Evolutionary conservation across 2,329 filamentous ascomycete species (phyloP), one percentile per base, ranked within the genome.

Genomic region (Xylariaceae sp.): DNA sequence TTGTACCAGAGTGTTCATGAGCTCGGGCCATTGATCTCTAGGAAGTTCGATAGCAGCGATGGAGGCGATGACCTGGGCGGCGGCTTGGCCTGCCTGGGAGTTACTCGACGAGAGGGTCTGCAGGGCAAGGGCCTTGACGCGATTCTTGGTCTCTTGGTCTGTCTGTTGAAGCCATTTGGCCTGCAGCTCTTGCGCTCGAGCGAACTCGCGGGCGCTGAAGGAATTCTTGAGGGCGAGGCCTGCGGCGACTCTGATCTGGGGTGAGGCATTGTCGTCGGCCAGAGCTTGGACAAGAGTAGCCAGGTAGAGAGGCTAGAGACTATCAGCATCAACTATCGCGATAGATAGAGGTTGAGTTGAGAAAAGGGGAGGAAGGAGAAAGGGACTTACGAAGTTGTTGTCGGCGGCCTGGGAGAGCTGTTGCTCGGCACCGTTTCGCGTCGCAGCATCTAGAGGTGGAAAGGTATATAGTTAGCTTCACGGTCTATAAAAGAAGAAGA

Each of bases 151-250:
- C 60, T 90, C 87, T 67, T 86, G 82, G 70, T 92, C 89, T 66
- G 94, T 89, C 73, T 90, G 87, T 74, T 88, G 86, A 62, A 95
- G 81, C 95, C 95, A 99, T 88, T 96, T 92, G 72, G 87, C 84
- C 79, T 98, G 95, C 56, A 98, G 86, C 74, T 96, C 90, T 73
- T 91, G 89, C 78, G 96, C 87, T 73, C 92, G 89, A 71, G 87
- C 81, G 71, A 88, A 88, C 77, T 99, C 95, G 82, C 95, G 90
- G 71, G 93, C 91, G 72, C 91, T 92, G 81, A 99, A 98, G 71
- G 95, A 90, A 83, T 99, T 99, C 81, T 99, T 99, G 72, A 99
- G 83, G 68, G 95, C 94, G 69, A 99, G 86, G 86, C 93, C 95
- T 69, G 95, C 95, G 67, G 95, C 94, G 68, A 91, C 90, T 83